A percentile compares a stretch with the other conserved stretches of the same genome.
These are phyloP conservation scores for Gossypium australe DNA, from an alignment of 345 rosid genomes.

Conservation along the genomic window DNA sequence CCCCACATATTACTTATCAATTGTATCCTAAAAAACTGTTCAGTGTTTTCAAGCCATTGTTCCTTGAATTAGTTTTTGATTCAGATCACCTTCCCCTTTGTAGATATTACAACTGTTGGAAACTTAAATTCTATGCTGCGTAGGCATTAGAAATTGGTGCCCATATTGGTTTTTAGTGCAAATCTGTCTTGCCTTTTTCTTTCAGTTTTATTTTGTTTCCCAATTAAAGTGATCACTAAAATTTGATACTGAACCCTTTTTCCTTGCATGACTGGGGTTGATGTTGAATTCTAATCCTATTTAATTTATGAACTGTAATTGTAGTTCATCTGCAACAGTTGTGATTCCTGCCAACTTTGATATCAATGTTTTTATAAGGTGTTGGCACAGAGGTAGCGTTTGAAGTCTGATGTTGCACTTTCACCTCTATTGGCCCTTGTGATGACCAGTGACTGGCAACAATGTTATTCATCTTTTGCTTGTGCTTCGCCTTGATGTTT, in stretches of 20 bases:
- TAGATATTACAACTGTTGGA: conserved; percentile 50
- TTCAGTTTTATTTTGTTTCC: background rate
- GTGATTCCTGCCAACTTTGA: background rate
- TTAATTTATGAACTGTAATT: conserved; percentile 17
- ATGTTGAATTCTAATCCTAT: conserved; percentile 17
- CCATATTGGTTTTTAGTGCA: conserved; percentile 30
- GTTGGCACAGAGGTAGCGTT: conserved; percentile 1
- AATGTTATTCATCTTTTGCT: background rate
- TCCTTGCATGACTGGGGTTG: conserved; percentile 18
- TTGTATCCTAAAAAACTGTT: conserved; percentile 22
- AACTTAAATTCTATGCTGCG: conserved; percentile 29
- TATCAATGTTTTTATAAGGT: conserved; percentile 6
- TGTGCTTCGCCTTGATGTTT: background rate
- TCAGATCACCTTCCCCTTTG: conserved; percentile 37
- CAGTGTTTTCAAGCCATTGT: conserved; percentile 25
- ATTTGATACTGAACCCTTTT: conserved; percentile 20
- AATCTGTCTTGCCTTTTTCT: conserved; percentile 22
- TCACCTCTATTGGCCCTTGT: background rate
- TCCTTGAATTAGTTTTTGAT: conserved; percentile 37
- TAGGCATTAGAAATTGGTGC: conserved; percentile 29
- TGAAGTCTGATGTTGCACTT: background rate
- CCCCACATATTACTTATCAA: conserved; percentile 24
- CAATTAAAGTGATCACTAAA: conserved; percentile 21
- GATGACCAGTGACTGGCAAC: background rate
- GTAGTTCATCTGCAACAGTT: conserved; percentile 12